Base-by-base conservation (phyloP, 768 basidiomycete species). In the Coprinopsis sp. region DNA sequence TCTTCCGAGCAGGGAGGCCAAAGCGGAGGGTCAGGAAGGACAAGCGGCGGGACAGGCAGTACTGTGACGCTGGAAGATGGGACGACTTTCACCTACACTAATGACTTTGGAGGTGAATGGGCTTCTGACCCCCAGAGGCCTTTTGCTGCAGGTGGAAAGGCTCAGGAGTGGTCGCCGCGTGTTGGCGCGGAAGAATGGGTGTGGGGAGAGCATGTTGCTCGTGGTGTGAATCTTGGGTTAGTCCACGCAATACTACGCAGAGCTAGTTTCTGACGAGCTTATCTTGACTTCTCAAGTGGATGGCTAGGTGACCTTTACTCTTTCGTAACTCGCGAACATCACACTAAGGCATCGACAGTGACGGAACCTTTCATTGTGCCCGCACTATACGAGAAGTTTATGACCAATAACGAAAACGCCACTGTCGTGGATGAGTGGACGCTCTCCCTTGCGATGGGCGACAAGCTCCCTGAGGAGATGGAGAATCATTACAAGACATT, bases 81-180 rank as follows among this genome's bases (percentile, higher is more conserved):
- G 8, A 73, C 80, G 3, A 85, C 74, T 2, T 87, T 91, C 68
- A 83, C 73, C 1, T 97, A 96, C 65, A 59, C 61, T 33, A 96
- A 93, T 60, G 43, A 72, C 6, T 88, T 88, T 55, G 90, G 88
- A 44, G 92, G 94, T 0, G 75, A 70, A 54, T 96, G 92, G 91
- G 83, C 81, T 39, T 73, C 70, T 54, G 80, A 92, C 63, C 77
- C 84, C 2, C 70, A 70, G 10, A 67, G 82, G 50, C 90, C 91
- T 2, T 87, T 90, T 64, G 78, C 76, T 55, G 73, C 78, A 57
- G 78, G 79, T 27, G 91, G 91, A 0, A 79, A 79, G 52, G 72
- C 84, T 2, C 88, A 94, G 58, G 80, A 76, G n/a, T 94, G 87
- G 82, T 78, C 69, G 44, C 82, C 82, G 60, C 79, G 85, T 57